Base-by-base conservation (phyloP, 2,329 filamentous ascomycete genomes). In the Fusarium sp. region DNA sequence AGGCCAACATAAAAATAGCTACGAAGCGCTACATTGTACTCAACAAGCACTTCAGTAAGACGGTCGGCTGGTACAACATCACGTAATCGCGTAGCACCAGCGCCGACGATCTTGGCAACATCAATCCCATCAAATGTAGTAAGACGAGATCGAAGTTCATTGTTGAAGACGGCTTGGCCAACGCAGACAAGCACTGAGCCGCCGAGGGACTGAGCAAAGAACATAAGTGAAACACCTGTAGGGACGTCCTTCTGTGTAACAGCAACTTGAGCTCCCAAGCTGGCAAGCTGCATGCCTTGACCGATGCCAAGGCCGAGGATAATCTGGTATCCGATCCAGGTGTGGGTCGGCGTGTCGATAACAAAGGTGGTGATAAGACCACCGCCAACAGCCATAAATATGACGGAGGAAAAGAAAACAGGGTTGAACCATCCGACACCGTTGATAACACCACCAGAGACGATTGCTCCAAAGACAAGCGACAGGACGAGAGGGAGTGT, bases 171-270 rank as follows among this genome's bases (percentile, higher is more conserved):
- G 24, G 47, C 55, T 46, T 57, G 55, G 15, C 22, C 40, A 19
- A 57, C 55, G 14, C 55, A 57, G 11, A 57, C 55, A 32, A 57
- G 55, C 5, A 57, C 24, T 44, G 55, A 57, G 14, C 55, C 55
- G 5, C 55, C 47, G 15, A 57, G 45, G 7, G 55, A 57, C 17
- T 57, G 55, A 3, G 55, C 39, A 24, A 52, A 52, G 47, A 57
- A 52, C 55, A 57, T 57, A 4, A 57, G 47, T 3, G 55, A 52
- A 7, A 57, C 47, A 14, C 47, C 47, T 5, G 47, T 52, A 11
- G 39, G 47, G 4, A 52, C 55, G 19, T 52, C 47, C 17, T 32
- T 45, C 15, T 57, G 35, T 10, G 32, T 28, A 3, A 57, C 30
- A 7, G 32, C 17, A 7, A 57, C 37, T 22, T 57, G 54, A 32